These are phyloP conservation scores for Fusarium illudens DNA, from an alignment of 2,329 filamentous ascomycete species.

Conservation along the genomic window DNA sequence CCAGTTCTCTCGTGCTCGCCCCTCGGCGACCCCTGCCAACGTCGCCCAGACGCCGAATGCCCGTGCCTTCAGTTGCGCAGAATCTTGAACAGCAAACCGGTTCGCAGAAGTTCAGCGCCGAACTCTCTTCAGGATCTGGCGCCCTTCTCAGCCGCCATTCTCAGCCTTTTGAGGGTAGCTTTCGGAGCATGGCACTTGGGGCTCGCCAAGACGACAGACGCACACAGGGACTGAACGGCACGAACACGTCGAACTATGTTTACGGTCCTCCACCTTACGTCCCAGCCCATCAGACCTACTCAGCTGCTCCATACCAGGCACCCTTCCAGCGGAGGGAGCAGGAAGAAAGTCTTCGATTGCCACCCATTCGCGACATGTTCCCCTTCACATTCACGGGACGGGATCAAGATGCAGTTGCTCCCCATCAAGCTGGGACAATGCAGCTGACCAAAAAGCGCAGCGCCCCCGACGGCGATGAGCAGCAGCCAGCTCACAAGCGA, in stretches of 20 bases:
- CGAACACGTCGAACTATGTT: not conserved
- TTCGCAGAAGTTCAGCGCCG: not conserved
- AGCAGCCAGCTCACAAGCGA: constrained; percentile 12
- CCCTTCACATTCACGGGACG: not conserved
- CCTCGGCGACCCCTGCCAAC: not conserved
- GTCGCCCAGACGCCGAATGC: not conserved
- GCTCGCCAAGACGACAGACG: not conserved
- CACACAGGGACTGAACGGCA: not conserved
- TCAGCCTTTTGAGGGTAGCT: not conserved
- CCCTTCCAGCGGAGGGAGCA: not conserved
- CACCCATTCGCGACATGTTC: constrained; percentile 27
- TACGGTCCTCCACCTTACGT: not conserved
- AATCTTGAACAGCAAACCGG: not conserved
- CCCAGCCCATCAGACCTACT: not conserved
- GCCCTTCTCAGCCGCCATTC: not conserved
- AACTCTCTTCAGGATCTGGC: not conserved
- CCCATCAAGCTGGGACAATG: not conserved
- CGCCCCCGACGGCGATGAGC: not conserved
- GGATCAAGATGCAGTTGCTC: not conserved
- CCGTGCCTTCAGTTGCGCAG: not conserved
- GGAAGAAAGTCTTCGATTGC: not conserved
- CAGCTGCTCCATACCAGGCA: not conserved
- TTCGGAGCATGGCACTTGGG: not conserved
- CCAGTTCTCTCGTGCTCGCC: not conserved
- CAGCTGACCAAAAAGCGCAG: constrained; percentile 4